phyloP scores from a whole-genome alignment of 148 eudicot genomes.

The Hydrangea macrophylla region DNA sequence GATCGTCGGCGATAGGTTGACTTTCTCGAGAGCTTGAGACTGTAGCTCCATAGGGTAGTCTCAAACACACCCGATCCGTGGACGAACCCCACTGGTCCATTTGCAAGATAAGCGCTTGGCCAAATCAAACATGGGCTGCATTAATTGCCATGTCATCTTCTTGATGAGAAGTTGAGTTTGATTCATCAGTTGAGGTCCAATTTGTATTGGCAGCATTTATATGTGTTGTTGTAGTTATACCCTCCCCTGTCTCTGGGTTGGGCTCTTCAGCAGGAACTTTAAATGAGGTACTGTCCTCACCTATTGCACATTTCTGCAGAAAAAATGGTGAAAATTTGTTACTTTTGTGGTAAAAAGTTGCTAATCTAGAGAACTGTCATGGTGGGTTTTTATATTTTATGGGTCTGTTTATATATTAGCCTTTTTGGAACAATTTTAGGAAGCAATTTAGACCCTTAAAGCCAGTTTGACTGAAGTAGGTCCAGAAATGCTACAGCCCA shows the following conservation, averaged over 20 bases:
- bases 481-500: too few relatives aligned
- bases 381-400: too few relatives aligned
- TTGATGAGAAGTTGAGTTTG: background rate
- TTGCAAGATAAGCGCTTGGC: constrained; percentile 33
- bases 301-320: constrained; percentile 19
- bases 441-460: too few relatives aligned
- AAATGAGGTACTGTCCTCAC: constrained; percentile 14
- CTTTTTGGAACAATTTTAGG: too few relatives aligned
- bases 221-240: background rate
- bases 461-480: too few relatives aligned
- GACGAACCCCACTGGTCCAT: constrained; percentile 40
- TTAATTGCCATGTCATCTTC: background rate
- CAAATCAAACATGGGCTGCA: constrained; percentile 14
- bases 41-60: constrained; percentile 44
- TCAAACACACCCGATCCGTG: constrained; percentile 43
- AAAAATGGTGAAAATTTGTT: constrained; percentile 5
- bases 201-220: background rate
- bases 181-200: background rate
- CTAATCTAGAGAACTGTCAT: background rate
- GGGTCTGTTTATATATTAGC: too few relatives aligned
- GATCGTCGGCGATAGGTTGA: constrained; percentile 34
- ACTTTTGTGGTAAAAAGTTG: background rate
- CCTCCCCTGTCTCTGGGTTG: constrained; percentile 4
- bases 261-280: constrained; percentile 1
- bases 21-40: constrained; percentile 38